Percentiles rank a stretch among this genome's conserved stretches.
Conservation (phyloP, 768 basidiomycete species). For the Sistotremastrum niveocremeum region DNA sequence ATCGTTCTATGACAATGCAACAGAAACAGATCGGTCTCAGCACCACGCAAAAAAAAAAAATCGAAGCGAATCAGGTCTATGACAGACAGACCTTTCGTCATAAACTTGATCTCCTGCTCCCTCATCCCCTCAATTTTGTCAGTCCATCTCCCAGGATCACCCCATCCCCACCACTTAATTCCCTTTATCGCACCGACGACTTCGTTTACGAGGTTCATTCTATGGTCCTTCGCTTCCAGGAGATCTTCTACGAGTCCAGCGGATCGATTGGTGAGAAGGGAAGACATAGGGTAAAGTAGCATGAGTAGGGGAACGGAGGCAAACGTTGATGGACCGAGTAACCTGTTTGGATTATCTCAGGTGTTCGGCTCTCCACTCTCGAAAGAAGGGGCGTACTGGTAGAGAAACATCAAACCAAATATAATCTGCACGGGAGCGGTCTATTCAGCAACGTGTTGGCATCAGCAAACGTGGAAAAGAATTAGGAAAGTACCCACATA, state of each 20-base stretch:
- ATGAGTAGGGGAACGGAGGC: conserved; percentile 59
- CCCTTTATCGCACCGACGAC: conserved; percentile 59
- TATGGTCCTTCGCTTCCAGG: conserved; percentile 53
- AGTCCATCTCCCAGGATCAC: conserved; percentile 17
- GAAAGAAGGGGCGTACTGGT: conserved; percentile 37
- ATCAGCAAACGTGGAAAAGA: background rate
- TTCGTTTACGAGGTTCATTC: conserved; percentile 69
- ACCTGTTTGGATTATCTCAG: conserved; percentile 20
- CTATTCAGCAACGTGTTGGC: conserved; percentile 33
- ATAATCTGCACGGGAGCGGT: conserved; percentile 64
- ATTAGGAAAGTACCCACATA: conserved; percentile 19
- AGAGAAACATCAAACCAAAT: conserved; percentile 61
- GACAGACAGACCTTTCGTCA: too few relatives aligned
- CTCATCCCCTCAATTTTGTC: too few relatives aligned
- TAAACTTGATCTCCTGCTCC: too few relatives aligned
- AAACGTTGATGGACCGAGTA: conserved; percentile 60
- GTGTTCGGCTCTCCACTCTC: background rate
- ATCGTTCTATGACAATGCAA: conserved; percentile 30
- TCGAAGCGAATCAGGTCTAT: too few relatives aligned
- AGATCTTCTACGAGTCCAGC: conserved; percentile 48
- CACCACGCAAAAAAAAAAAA: background rate
- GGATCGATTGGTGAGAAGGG: conserved; percentile 43
- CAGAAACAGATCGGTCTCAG: background rate
- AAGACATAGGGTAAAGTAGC: conserved; percentile 60
- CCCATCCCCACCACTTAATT: conserved; percentile 68